Evolutionary conservation across 1,284 basidiomycete genomes (phyloP), one percentile per base, ranked within the genome.

Genomic region (Neonothopanus nambi): DNA sequence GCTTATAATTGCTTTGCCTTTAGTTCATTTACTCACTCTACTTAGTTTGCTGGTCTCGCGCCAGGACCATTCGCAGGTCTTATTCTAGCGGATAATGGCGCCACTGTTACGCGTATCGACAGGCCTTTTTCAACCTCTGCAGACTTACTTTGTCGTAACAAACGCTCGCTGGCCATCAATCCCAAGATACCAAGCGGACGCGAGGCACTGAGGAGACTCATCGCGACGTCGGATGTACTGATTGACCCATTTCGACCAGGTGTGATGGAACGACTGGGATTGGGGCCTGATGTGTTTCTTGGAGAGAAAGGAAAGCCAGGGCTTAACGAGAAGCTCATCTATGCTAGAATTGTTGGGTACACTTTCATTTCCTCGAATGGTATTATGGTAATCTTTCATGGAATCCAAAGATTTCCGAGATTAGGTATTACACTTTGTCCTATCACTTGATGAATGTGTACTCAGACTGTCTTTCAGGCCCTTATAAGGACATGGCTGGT

Each of bases 161-260:
- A 93, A 64, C 81, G 85, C 9, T 91, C 89, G 8, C 75, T 92
- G 48, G 75, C 81, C 8, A 71, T 93, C 46, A 81, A 89, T 59
- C 76, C 82, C 5, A 92, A 90, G 70, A 69, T 73, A 11, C 66
- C 75, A 0, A 75, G 74, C 20, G 91, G 91, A n/a, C 69, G 78
- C 42, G 75, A 76, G 12, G 65, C 83, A n/a, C 64, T 89, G 54
- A 75, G 74, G 60, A 77, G 74, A 51, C 73, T 94, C 55, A 78
- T 93, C 23, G 66, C 72, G n/a, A 64, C 74, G 37, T 85, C 89
- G 3, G 91, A 94, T 65, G 79, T 93, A 13, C 70, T 93, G 43
- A 90, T 94, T 60, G 91, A 94, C 64, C 85, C 91, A 1, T 94
- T 89, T 66, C 75, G 91, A 48, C 90, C 91, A 41, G 91, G 91